phyloP scores from a whole-genome alignment of 2,329 filamentous ascomycete species.

The Colletotrichum sp. region DNA sequence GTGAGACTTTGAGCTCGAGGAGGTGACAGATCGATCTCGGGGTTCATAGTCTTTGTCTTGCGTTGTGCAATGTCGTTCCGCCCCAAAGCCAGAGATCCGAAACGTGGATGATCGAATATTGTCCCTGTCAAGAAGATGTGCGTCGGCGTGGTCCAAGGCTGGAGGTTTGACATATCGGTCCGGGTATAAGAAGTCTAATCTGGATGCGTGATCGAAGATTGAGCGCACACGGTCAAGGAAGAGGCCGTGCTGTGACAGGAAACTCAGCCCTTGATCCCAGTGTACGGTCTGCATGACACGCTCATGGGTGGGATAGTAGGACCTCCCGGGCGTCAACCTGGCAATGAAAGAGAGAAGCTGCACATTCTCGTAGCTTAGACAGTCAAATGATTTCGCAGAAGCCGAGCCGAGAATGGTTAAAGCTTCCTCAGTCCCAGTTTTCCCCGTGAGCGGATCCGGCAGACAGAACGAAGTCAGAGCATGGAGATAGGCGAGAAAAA shows the following conservation, averaged over 20 bases:
- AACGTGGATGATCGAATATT: conserved; percentile 45
- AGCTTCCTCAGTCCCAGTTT: conserved; percentile 61
- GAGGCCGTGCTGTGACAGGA: conserved; percentile 47
- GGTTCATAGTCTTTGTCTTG: conserved; percentile 19
- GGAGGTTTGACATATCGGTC: background rate
- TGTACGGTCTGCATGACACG: conserved; percentile 50
- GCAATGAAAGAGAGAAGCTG: conserved; percentile 42
- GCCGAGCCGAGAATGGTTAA: conserved; percentile 49
- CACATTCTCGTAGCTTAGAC: too few relatives aligned
- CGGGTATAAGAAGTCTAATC: background rate
- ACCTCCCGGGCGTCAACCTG: conserved; percentile 42
- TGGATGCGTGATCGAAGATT: conserved; percentile 35
- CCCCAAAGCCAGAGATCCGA: conserved; percentile 29
- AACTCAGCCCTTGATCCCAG: conserved; percentile 45
- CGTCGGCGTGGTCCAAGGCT: background rate
- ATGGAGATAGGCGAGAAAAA: conserved; percentile 58
- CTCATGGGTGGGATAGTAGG: conserved; percentile 46
- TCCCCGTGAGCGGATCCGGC: conserved; percentile 49
- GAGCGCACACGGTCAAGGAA: conserved; percentile 39
- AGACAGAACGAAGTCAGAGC: conserved; percentile 57
- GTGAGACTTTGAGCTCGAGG: background rate
- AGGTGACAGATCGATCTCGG: too few relatives aligned
- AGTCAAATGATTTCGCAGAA: too few relatives aligned
- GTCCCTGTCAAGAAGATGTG: conserved; percentile 24
- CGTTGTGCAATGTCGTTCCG: conserved; percentile 19